phyloP scores from a whole-genome alignment of 805 yeast species.

The Candida bentonensis region DNA sequence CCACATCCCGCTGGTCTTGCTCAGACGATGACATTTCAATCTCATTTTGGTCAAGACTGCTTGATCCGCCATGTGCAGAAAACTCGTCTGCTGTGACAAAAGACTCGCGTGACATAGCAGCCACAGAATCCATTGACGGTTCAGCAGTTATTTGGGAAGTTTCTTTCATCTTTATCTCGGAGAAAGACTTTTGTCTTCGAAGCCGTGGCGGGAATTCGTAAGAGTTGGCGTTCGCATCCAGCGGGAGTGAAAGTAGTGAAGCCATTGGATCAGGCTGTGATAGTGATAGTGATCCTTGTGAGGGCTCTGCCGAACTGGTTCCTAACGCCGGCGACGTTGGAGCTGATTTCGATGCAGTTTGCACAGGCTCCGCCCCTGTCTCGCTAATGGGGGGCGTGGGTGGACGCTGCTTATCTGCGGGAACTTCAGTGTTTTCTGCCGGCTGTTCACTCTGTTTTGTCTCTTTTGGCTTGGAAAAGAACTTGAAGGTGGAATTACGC shows the following conservation, averaged over 20 bases:
- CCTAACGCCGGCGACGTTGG: not conserved
- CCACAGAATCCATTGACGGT: slow-evolving; percentile 8
- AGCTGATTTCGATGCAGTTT: not conserved
- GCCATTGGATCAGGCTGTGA: not conserved
- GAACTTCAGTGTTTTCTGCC: too few relatives aligned
- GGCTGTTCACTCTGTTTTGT: not conserved
- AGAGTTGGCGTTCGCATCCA: not conserved
- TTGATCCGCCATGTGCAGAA: slow-evolving; percentile 3
- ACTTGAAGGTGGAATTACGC: not conserved
- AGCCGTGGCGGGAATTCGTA: not conserved
- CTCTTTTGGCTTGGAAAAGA: not conserved
- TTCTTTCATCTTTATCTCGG: not conserved
- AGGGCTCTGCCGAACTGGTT: not conserved
- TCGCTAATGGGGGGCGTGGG: not conserved
- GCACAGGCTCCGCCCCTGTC: not conserved
- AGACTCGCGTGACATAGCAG: slow-evolving; percentile 2
- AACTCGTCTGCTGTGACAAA: slow-evolving; percentile 2
- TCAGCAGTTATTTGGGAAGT: slow-evolving; percentile 1
- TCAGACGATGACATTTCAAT: slow-evolving; percentile 8
- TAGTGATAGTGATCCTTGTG: not conserved
- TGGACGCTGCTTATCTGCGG: too few relatives aligned
- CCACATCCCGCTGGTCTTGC: slow-evolving; percentile 21
- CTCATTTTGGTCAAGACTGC: slow-evolving; percentile 1
- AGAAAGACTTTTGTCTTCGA: not conserved
- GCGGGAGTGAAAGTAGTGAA: not conserved